Conservation (phyloP, 2,329 filamentous ascomycete genomes). For the Neonectria magnoliae region DNA sequence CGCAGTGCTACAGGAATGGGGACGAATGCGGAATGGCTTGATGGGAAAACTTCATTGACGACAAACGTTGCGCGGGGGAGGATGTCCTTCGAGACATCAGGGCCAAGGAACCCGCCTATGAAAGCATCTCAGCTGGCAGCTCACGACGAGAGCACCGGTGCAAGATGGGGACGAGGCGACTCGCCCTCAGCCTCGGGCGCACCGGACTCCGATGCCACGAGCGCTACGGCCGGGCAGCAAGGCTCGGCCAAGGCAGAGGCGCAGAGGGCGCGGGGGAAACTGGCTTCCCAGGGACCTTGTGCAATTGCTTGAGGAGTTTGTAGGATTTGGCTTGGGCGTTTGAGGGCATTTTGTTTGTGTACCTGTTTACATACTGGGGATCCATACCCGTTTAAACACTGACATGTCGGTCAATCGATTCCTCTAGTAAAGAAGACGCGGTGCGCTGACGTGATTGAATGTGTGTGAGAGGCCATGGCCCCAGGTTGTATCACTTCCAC, state of each 20-base stretch:
- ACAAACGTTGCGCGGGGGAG: slow-evolving; percentile 38
- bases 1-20: slow-evolving; percentile 29
- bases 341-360: slow-evolving; percentile 48
- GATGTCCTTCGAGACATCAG: slow-evolving; percentile 24
- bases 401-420: slow-evolving; percentile 29
- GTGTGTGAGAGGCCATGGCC: neutral
- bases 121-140: slow-evolving; percentile 18
- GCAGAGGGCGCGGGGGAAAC: slow-evolving; percentile 25
- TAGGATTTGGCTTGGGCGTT: slow-evolving; percentile 50
- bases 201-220: slow-evolving; percentile 21
- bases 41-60: slow-evolving; percentile 39
- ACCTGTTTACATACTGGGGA: slow-evolving; percentile 45
- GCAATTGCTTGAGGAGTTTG: slow-evolving; percentile 48
- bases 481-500: neutral
- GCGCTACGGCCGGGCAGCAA: neutral
- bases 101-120: slow-evolving; percentile 26
- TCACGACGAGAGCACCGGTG: slow-evolving; percentile 11
- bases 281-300: slow-evolving; percentile 36
- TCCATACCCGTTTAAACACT: slow-evolving; percentile 45
- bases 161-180: neutral
- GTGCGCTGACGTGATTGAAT: neutral
- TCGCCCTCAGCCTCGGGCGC: slow-evolving; percentile 3
- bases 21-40: slow-evolving; percentile 34
- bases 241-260: slow-evolving; percentile 13
- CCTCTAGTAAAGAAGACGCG: slow-evolving; percentile 10